These are phyloP conservation scores for Ophidiomyces ophidiicola DNA, from an alignment of 2,329 filamentous ascomycete genomes.

Conservation along the genomic window DNA sequence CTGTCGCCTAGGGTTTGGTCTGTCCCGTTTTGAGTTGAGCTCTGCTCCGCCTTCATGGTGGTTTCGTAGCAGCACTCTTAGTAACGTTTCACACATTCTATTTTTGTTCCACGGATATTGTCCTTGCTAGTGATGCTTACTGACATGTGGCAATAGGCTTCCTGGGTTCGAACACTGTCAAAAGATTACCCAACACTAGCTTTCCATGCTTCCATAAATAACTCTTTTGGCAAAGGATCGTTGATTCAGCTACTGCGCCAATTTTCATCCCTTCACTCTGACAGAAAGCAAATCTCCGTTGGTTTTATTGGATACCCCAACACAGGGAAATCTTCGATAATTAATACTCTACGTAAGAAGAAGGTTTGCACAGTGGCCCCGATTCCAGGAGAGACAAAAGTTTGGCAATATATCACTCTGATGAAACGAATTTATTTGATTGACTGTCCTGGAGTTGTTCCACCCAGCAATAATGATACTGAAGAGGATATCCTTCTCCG, in stretches of 20 bases:
- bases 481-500: constrained; percentile 79
- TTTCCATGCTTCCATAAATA: constrained; percentile 88
- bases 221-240: constrained; percentile 92
- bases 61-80: constrained; percentile 80
- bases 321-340: constrained; percentile 90
- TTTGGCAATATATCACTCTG: constrained; percentile 94
- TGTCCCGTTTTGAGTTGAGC: constrained; percentile 98
- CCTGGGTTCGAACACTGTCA: constrained; percentile 79
- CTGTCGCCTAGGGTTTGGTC: constrained; percentile 59
- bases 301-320: constrained; percentile 86
- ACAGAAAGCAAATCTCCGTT: constrained; percentile 88
- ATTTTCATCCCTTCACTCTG: constrained; percentile 78
- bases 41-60: constrained; percentile 52
- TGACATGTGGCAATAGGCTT: constrained; percentile 50
- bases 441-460: constrained; percentile 92
- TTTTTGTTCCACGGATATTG: constrained; percentile 23
- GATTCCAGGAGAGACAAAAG: constrained; percentile 92
- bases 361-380: constrained; percentile 88
- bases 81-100: constrained; percentile 85
- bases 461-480: constrained; percentile 70
- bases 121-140: constrained; percentile 17
- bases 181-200: constrained; percentile 89
- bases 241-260: constrained; percentile 84
- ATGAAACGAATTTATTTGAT: constrained; percentile 94
- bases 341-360: constrained; percentile 90